Conservation (phyloP, 768 basidiomycete genomes). For the Podaxis carcinomalis region DNA sequence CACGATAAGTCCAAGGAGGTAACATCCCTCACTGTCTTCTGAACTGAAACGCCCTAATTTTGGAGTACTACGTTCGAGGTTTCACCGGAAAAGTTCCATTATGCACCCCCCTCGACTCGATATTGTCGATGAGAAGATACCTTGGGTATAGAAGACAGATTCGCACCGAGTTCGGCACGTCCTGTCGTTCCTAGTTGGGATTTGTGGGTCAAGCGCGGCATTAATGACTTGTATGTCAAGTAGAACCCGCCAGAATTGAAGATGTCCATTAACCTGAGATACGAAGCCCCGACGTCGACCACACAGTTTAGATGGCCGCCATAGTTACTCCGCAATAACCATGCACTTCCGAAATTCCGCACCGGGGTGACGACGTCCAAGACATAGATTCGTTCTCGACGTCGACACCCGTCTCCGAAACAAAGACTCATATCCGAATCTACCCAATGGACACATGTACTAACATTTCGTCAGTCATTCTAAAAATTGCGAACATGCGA, state of each 20-base stretch:
- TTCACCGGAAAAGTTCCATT: background rate
- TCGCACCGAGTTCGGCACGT: background rate
- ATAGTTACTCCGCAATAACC: background rate
- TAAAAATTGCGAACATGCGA: background rate
- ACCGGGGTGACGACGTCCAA: background rate
- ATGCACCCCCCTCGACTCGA: background rate
- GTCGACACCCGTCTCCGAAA: background rate
- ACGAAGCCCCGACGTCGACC: background rate
- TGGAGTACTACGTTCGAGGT: background rate
- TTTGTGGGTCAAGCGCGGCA: background rate
- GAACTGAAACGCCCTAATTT: background rate
- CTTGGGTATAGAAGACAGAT: background rate
- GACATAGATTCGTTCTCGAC: background rate
- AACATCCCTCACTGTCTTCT: background rate
- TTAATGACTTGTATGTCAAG: background rate
- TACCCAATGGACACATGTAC: background rate
- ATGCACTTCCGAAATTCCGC: background rate
- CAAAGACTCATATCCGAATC: background rate
- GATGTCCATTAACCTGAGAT: background rate
- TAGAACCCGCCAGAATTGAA: background rate
- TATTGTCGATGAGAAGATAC: background rate
- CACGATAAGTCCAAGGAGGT: background rate
- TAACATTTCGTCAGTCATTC: background rate
- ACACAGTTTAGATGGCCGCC: background rate
- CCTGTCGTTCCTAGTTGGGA: background rate